Percentiles rank a stretch among this genome's conserved stretches.
These are phyloP conservation scores for Pseudocercospora macadamiae DNA, from an alignment of 2,329 filamentous ascomycete genomes.

Conservation along the genomic window DNA sequence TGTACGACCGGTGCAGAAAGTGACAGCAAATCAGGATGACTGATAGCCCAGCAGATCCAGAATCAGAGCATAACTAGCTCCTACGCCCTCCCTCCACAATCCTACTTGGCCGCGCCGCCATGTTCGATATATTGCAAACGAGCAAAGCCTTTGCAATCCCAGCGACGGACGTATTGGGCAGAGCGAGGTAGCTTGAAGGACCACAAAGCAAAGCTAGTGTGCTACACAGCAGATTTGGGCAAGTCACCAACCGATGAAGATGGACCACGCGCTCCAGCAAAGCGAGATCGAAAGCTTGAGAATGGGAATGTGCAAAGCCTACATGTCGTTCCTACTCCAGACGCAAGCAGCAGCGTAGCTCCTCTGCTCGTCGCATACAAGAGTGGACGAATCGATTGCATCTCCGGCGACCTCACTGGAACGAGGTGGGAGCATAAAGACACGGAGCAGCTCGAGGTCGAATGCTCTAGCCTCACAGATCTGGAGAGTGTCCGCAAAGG, in stretches of 20 bases:
- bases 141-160: slow-evolving; percentile 45
- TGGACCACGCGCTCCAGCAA: slow-evolving; percentile 36
- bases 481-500: slow-evolving; percentile 47
- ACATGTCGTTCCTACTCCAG: slow-evolving; percentile 23
- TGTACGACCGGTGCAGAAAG: slow-evolving; percentile 43
- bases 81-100: slow-evolving; percentile 64
- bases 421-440: slow-evolving; percentile 32
- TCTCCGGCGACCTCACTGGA: slow-evolving; percentile 33
- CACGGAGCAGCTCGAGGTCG: slow-evolving; percentile 24
- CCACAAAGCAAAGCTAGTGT: slow-evolving; percentile 56
- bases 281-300: slow-evolving; percentile 36
- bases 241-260: slow-evolving; percentile 23
- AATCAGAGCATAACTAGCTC: slow-evolving; percentile 63
- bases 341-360: neutral
- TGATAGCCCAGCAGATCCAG: slow-evolving; percentile 54
- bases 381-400: slow-evolving; percentile 36
- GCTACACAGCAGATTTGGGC: slow-evolving; percentile 55
- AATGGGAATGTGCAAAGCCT: slow-evolving; percentile 33
- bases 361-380: slow-evolving; percentile 35
- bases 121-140: slow-evolving; percentile 60
- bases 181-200: slow-evolving; percentile 50
- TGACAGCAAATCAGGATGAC: neutral
- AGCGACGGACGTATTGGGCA: slow-evolving; percentile 61
- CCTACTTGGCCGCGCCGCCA: slow-evolving; percentile 59
- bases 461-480: slow-evolving; percentile 34